Base-by-base conservation (phyloP, 2,329 filamentous ascomycete genomes). In the Pyricularia grisea region DNA sequence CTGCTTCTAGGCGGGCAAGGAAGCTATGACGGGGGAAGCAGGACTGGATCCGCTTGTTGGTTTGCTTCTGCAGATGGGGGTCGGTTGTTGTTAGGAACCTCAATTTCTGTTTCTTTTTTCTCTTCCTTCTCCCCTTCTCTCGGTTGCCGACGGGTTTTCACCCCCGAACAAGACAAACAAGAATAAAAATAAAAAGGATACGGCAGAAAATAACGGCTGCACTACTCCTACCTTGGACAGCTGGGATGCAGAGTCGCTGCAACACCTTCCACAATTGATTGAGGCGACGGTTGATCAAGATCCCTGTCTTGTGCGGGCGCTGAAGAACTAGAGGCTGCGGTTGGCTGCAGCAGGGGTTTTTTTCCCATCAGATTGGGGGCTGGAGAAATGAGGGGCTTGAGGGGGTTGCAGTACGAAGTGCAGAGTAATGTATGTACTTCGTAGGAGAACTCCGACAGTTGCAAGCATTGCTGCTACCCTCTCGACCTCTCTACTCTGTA, bases 361-460 rank as follows among this genome's bases (percentile, higher is more conserved):
- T 23, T 17, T n/a, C n/a, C 30, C 58, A 27, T 17, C 58, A 61
- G n/a, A 61, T 61, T 61, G n/a, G 58, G 58, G 58, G 58, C 58
- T 61, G 58, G 58, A 61, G 58, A 68, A 61, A 61, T 61, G 58
- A 61, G 58, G 55, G 55, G 55, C 20, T 58, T 61, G 58, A 61
- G 58, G 42, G 36, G 58, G 58, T 61, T 61, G 58, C 58, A 61
- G n/a, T n/a, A n/a, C n/a, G n/a, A n/a, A n/a, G n/a, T n/a, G n/a
- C n/a, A n/a, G n/a, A n/a, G n/a, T n/a, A n/a, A n/a, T n/a, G n/a
- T n/a, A n/a, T n/a, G n/a, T n/a, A n/a, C n/a, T n/a, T n/a, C n/a
- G n/a, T 12, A 27, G 58, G 25, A 61, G 9, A 17, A 50, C 42
- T 50, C 17, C 17, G 14, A 20, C 33, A 2, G 2, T 36, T 36